Evolutionary conservation across 495 filamentous ascomycete genomes (phyloP).

Genomic region (Aspergillus funiculosus): DNA sequence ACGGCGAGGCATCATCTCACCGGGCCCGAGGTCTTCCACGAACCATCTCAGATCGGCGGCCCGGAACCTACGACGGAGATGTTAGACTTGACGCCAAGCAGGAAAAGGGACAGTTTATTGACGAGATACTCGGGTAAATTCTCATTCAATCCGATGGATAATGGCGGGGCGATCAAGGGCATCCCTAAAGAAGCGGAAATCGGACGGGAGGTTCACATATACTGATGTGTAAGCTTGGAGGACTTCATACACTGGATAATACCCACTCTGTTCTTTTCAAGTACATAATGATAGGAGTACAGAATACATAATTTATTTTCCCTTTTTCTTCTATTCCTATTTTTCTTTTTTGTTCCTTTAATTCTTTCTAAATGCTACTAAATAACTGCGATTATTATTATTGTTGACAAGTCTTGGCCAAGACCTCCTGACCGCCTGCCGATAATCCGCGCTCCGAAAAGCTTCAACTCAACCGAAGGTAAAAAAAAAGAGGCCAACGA

Average conservation of each 20-base stretch:
- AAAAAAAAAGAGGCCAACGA: no score
- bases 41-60: conserved; percentile 8
- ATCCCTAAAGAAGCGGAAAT: conserved; percentile 44
- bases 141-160: conserved; percentile 29
- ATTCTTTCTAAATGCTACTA: no score
- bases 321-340: no score
- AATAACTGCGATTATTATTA: no score
- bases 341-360: no score
- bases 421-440: neutral
- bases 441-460: neutral
- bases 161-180: conserved; percentile 40
- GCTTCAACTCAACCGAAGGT: neutral
- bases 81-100: conserved; percentile 30
- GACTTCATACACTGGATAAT: no score
- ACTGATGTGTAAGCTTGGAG: conserved; percentile 13
- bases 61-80: conserved; percentile 19
- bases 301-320: no score
- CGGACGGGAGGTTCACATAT: conserved; percentile 41
- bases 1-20: conserved; percentile 30
- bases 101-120: conserved; percentile 26
- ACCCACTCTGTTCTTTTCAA: no score
- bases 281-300: neutral
- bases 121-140: conserved; percentile 23
- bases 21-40: conserved; percentile 32
- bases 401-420: no score